phyloP scores from a whole-genome alignment of 2,329 filamentous ascomycete species.

The Akanthomyces lecanii region DNA sequence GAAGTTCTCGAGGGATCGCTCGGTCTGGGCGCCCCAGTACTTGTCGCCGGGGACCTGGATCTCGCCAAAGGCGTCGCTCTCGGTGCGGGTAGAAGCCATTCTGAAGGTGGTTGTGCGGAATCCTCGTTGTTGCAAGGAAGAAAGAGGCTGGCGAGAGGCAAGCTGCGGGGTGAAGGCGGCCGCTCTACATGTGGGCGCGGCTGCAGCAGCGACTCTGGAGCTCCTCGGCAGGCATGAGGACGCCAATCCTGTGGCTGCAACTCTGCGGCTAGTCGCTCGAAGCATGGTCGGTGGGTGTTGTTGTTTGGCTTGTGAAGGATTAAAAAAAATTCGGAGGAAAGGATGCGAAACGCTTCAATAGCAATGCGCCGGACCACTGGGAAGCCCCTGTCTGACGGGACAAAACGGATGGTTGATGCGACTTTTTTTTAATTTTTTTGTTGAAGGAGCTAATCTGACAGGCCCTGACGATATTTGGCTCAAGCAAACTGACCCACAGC shows the following conservation, averaged over 20 bases:
- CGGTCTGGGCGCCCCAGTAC: conserved; percentile 98
- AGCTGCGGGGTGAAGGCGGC: conserved; percentile 12
- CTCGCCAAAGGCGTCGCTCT: conserved; percentile 97
- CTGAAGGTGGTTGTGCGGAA: conserved; percentile 28
- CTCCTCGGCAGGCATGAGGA: conserved; percentile 1
- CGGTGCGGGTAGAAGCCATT: conserved; percentile 66
- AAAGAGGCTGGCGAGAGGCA: not conserved
- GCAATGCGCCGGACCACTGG: not conserved
- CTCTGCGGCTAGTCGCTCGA: conserved; percentile 10
- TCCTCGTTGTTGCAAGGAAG: conserved; percentile 12
- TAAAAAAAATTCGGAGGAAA: not conserved
- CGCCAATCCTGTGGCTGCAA: conserved; percentile 5
- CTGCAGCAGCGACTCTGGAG: conserved; percentile 9
- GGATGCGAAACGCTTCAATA: conserved; percentile 9
- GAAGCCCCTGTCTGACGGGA: not conserved
- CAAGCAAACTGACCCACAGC: not conserved
- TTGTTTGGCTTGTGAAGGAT: not conserved
- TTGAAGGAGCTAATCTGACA: conserved; percentile 12
- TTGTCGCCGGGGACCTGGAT: conserved; percentile 86
- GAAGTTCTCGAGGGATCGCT: conserved; percentile 96
- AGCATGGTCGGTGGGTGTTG: not conserved
- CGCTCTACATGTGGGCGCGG: conserved; percentile 12
- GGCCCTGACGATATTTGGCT: conserved; percentile 4
- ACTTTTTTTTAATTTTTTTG: conserved; percentile 6
- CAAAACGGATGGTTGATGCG: not conserved